These are phyloP conservation scores for Beauveria sp. DNA, from an alignment of 2,329 filamentous ascomycete genomes.

Conservation along the genomic window DNA sequence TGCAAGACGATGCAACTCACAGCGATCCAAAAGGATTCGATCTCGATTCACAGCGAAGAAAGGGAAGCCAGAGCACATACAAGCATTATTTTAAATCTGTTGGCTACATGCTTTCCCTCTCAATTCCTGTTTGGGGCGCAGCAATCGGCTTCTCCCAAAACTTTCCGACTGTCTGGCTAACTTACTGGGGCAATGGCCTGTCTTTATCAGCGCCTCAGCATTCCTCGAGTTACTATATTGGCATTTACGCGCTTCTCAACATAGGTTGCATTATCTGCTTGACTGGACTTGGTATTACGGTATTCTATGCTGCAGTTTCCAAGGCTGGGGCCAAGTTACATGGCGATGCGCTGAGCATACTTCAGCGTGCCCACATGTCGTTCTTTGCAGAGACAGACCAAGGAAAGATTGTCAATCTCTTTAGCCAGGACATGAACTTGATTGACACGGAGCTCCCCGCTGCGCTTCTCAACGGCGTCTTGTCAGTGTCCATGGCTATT, in stretches of 20 bases:
- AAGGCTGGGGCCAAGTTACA: too few relatives aligned
- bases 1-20: too few relatives aligned
- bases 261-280: slow-evolving; percentile 16
- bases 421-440: slow-evolving; percentile 37
- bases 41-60: too few relatives aligned
- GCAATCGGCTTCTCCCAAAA: slow-evolving; percentile 20
- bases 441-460: slow-evolving; percentile 32
- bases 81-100: slow-evolving; percentile 27
- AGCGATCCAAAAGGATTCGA: too few relatives aligned
- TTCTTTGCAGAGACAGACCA: slow-evolving; percentile 36
- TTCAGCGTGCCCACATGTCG: slow-evolving; percentile 16
- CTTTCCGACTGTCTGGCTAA: slow-evolving; percentile 32
- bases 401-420: slow-evolving; percentile 35
- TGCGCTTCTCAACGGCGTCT: slow-evolving; percentile 23
- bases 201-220: neutral
- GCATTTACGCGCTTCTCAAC: slow-evolving; percentile 22
- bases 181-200: slow-evolving; percentile 31
- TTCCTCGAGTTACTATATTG: slow-evolving; percentile 22
- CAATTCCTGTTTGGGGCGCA: slow-evolving; percentile 15
- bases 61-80: slow-evolving; percentile 16
- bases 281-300: neutral
- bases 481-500: slow-evolving; percentile 3
- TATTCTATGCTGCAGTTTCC: too few relatives aligned
- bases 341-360: too few relatives aligned
- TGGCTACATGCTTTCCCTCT: slow-evolving; percentile 13